Evolutionary conservation across 345 rosid genomes (phyloP).

Genomic region (Salix brachista): DNA sequence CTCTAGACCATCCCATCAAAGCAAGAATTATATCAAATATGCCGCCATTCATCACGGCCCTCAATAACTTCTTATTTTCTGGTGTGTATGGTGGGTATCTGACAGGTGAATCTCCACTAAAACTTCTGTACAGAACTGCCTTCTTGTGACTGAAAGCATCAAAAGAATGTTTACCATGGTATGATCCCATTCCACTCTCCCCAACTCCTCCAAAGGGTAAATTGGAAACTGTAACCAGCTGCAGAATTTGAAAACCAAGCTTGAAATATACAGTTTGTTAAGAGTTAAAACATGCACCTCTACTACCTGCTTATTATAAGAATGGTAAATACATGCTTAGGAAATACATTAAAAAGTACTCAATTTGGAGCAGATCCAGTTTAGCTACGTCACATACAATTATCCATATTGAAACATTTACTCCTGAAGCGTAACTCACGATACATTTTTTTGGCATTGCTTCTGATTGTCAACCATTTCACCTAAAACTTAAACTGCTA

Average conservation of each 20-base stretch:
- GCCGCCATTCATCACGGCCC: conserved; percentile 48
- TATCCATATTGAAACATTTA: too few relatives aligned
- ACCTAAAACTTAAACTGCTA: too few relatives aligned
- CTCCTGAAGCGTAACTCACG: not conserved
- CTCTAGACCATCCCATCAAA: conserved; percentile 45
- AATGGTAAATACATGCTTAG: too few relatives aligned
- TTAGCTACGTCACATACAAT: too few relatives aligned
- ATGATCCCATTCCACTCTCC: conserved; percentile 82
- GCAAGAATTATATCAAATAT: conserved; percentile 46
- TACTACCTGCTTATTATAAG: too few relatives aligned
- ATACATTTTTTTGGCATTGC: not conserved
- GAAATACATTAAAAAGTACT: too few relatives aligned
- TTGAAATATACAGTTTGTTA: not conserved
- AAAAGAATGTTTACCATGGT: conserved; percentile 85
- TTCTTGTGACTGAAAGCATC: conserved; percentile 92
- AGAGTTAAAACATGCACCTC: not conserved
- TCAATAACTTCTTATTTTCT: conserved; percentile 44
- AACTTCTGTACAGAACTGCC: conserved; percentile 61
- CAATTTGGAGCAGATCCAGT: too few relatives aligned
- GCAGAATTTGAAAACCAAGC: conserved; percentile 16
- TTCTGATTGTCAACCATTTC: too few relatives aligned
- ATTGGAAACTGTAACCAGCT: conserved; percentile 49
- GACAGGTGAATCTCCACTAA: conserved; percentile 47
- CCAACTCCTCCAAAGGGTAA: conserved; percentile 95
- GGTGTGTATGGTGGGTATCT: conserved; percentile 82